A percentile compares a stretch with the other conserved stretches of the same genome.
Evolutionary conservation across 2,329 filamentous ascomycete genomes (phyloP).

Genomic region (Alternaria sp.): DNA sequence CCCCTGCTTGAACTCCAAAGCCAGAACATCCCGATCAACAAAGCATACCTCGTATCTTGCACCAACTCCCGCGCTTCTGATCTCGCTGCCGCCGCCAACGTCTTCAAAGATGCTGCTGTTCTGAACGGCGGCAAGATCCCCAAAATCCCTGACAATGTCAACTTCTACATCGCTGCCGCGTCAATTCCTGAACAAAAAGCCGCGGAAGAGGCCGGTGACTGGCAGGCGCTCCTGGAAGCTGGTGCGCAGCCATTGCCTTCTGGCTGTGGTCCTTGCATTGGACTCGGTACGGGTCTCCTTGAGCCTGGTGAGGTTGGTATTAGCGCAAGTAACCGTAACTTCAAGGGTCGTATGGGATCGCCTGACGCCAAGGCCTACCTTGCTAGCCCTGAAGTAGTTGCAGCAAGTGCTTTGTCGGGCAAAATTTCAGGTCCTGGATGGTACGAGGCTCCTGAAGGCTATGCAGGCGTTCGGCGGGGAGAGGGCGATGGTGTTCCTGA

Average conservation of each 20-base stretch:
- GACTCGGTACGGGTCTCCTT: slow-evolving; percentile 79
- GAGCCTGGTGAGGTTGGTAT: slow-evolving; percentile 89
- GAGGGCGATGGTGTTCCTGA: slow-evolving; percentile 74
- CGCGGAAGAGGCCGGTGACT: slow-evolving; percentile 83
- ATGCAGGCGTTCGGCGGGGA: slow-evolving; percentile 72
- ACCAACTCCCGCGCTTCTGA: slow-evolving; percentile 88
- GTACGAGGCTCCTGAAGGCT: slow-evolving; percentile 76
- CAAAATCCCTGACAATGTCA: slow-evolving; percentile 77
- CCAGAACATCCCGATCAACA: slow-evolving; percentile 79
- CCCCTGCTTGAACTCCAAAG: slow-evolving; percentile 77
- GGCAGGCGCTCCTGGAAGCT: slow-evolving; percentile 82
- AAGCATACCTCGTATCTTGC: slow-evolving; percentile 88
- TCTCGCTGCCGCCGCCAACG: slow-evolving; percentile 79
- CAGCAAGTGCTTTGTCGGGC: slow-evolving; percentile 82
- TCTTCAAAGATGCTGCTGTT: slow-evolving; percentile 80
- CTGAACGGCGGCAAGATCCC: slow-evolving; percentile 68
- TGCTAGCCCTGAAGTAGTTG: slow-evolving; percentile 88
- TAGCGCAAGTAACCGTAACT: slow-evolving; percentile 85
- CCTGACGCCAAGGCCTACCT: slow-evolving; percentile 84
- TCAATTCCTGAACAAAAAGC: slow-evolving; percentile 78
- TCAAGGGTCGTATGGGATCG: slow-evolving; percentile 89
- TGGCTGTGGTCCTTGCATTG: slow-evolving; percentile 87
- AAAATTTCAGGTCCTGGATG: slow-evolving; percentile 78
- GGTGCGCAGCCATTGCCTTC: slow-evolving; percentile 77
- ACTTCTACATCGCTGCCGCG: slow-evolving; percentile 90